Evolutionary conservation across 1,139 yeast species (phyloP).

Genomic region (Candida pseudocylindracea): DNA sequence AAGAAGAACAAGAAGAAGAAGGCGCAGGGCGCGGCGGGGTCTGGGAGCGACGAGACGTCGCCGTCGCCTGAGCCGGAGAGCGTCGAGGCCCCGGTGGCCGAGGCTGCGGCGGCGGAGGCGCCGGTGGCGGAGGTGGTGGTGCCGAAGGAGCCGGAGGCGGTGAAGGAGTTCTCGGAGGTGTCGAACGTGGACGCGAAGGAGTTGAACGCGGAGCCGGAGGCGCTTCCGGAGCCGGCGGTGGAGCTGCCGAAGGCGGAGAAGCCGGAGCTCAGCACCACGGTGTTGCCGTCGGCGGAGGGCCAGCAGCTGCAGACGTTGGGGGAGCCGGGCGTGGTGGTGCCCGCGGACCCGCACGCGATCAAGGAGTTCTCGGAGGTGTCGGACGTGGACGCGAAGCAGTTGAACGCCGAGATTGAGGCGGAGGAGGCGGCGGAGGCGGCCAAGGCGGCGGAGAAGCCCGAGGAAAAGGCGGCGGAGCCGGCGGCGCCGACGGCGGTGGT

Average conservation of each 20-base stretch:
- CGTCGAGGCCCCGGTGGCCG: slow-evolving; percentile 1
- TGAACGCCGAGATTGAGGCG: slow-evolving; percentile 11
- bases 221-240: neutral
- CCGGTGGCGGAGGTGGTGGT: slow-evolving; percentile 21
- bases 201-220: slow-evolving; percentile 11
- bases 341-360: slow-evolving; percentile 15
- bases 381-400: slow-evolving; percentile 20
- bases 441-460: slow-evolving; percentile 1
- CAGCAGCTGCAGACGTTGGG: slow-evolving; percentile 21
- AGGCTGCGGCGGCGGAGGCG: slow-evolving; percentile 1
- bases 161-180: slow-evolving; percentile 15
- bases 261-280: slow-evolving; percentile 18
- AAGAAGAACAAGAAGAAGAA: slow-evolving; percentile 13
- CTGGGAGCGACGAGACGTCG: slow-evolving; percentile 4
- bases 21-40: slow-evolving; percentile 15
- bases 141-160: slow-evolving; percentile 16
- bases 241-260: slow-evolving; percentile 1
- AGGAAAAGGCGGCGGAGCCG: slow-evolving; percentile 1
- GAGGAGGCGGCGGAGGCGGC: neutral
- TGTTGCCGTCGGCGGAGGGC: slow-evolving; percentile 28
- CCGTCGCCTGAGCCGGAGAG: neutral
- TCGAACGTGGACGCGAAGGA: slow-evolving; percentile 21
- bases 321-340: slow-evolving; percentile 32
- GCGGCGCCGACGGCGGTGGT: slow-evolving; percentile 2
- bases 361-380: slow-evolving; percentile 15